These are phyloP conservation scores for Sutorius australiensis DNA, from an alignment of 768 basidiomycete species.

Conservation along the genomic window DNA sequence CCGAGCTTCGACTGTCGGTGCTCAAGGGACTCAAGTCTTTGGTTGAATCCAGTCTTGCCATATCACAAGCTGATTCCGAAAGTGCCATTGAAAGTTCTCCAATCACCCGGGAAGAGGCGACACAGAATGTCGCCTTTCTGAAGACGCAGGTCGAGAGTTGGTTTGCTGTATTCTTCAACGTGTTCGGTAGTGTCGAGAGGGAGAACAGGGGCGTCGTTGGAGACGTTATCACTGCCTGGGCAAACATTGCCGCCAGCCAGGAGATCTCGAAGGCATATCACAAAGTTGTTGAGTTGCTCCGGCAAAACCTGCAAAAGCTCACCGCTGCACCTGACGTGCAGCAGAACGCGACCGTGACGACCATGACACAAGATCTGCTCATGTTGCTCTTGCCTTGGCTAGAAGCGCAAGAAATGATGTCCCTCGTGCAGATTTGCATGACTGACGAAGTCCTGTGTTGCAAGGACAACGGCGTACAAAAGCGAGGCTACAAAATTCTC, in stretches of 20 bases:
- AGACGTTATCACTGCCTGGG: constrained; percentile 86
- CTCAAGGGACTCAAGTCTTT: constrained; percentile 77
- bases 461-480: constrained; percentile 87
- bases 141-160: constrained; percentile 83
- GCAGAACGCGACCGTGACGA: constrained; percentile 43
- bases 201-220: constrained; percentile 76
- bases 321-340: constrained; percentile 31
- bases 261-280: constrained; percentile 78
- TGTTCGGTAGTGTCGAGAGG: constrained; percentile 82
- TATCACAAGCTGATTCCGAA: constrained; percentile 37
- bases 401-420: constrained; percentile 52
- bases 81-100: constrained; percentile 27
- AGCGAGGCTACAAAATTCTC: constrained; percentile 90
- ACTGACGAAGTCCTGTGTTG: constrained; percentile 64
- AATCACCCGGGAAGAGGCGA: constrained; percentile 58
- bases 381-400: constrained; percentile 79
- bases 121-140: constrained; percentile 66
- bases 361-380: constrained; percentile 79
- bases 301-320: constrained; percentile 51
- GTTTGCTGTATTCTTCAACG: constrained; percentile 93
- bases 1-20: constrained; percentile 76
- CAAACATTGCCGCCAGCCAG: constrained; percentile 70
- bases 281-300: constrained; percentile 73
- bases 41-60: constrained; percentile 71
- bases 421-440: constrained; percentile 70